These are phyloP conservation scores for Peronospora farinosa DNA, from an alignment of 352 stramenopile species.

Conservation along the genomic window DNA sequence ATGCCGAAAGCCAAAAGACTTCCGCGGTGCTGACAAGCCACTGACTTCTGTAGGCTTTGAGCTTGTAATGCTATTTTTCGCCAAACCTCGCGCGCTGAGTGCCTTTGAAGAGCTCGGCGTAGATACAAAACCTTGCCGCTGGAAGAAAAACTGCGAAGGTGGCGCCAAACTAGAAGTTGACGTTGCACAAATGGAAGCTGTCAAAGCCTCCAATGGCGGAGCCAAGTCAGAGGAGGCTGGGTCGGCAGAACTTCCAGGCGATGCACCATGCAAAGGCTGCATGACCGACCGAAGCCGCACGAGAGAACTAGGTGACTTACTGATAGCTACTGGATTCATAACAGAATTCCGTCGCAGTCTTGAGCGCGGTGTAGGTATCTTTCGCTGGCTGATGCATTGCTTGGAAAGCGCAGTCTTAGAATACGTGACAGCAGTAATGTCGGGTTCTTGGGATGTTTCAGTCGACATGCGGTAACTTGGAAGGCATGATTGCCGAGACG, in stretches of 20 bases:
- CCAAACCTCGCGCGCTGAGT: neutral
- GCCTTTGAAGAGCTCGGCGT: constrained; percentile 7
- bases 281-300: constrained; percentile 15
- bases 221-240: constrained; percentile 4
- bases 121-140: constrained; percentile 6
- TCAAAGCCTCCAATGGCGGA: constrained; percentile 1
- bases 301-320: constrained; percentile 13
- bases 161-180: constrained; percentile 3
- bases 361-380: constrained; percentile 6
- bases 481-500: constrained; percentile 2
- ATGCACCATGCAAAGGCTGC: neutral
- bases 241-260: neutral
- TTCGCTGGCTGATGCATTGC: neutral
- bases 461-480: constrained; percentile 4
- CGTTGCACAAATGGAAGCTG: constrained; percentile 1
- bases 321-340: constrained; percentile 1
- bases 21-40: constrained; percentile 12
- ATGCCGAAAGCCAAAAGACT: constrained; percentile 26
- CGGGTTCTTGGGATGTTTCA: constrained; percentile 3
- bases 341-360: constrained; percentile 11
- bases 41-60: constrained; percentile 14
- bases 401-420: neutral
- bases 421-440: neutral
- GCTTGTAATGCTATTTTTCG: constrained; percentile 5
- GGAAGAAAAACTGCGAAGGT: constrained; percentile 8